Evolutionary conservation across 1,139 yeast species (phyloP).

Genomic region (Geotrichum australiense): DNA sequence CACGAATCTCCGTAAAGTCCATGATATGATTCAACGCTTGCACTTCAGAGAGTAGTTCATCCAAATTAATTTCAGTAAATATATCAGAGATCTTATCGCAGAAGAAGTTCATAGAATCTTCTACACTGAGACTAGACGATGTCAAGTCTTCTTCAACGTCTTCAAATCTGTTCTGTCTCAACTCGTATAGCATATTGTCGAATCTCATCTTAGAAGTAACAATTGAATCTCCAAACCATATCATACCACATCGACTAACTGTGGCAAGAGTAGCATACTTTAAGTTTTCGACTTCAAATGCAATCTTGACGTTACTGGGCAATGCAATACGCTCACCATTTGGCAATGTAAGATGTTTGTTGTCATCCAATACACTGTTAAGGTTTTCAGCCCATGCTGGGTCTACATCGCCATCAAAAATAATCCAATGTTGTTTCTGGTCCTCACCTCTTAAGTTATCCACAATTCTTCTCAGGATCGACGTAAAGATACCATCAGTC

Average conservation of each 20-base stretch:
- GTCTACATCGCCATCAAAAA: slow-evolving; percentile 90
- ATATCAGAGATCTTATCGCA: slow-evolving; percentile 13
- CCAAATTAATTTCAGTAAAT: slow-evolving; percentile 22
- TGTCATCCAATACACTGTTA: slow-evolving; percentile 88
- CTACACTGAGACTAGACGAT: slow-evolving; percentile 16
- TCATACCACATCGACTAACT: slow-evolving; percentile 85
- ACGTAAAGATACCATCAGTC: slow-evolving; percentile 83
- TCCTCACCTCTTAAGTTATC: slow-evolving; percentile 56
- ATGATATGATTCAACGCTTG: slow-evolving; percentile 44
- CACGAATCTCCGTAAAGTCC: slow-evolving; percentile 41
- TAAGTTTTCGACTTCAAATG: slow-evolving; percentile 73
- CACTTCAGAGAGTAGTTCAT: slow-evolving; percentile 25
- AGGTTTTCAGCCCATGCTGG: slow-evolving; percentile 92
- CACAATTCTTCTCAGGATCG: slow-evolving; percentile 52
- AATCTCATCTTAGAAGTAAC: slow-evolving; percentile 31
- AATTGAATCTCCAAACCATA: slow-evolving; percentile 52
- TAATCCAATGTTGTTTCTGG: slow-evolving; percentile 59
- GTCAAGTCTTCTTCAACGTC: slow-evolving; percentile 30
- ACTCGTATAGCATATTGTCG: slow-evolving; percentile 20
- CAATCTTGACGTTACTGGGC: slow-evolving; percentile 54
- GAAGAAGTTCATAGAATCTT: slow-evolving; percentile 17
- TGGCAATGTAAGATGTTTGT: slow-evolving; percentile 71
- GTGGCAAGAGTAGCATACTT: slow-evolving; percentile 81
- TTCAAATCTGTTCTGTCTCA: slow-evolving; percentile 23
- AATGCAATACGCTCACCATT: slow-evolving; percentile 78